These are phyloP conservation scores for Aureobasidium vineae DNA, from an alignment of 2,329 filamentous ascomycete species.

Conservation along the genomic window DNA sequence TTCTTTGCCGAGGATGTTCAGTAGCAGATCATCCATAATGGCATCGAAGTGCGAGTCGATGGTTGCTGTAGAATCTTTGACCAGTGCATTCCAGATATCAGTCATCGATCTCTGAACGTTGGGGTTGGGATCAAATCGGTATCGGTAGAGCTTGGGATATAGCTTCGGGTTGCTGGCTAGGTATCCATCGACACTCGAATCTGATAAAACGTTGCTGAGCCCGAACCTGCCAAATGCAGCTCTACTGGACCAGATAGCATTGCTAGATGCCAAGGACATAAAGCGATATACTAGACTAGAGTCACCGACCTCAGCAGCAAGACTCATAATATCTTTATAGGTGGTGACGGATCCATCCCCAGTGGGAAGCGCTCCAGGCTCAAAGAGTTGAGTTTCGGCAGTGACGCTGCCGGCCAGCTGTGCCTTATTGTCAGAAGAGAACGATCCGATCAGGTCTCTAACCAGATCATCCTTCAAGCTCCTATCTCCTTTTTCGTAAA, in stretches of 20 bases:
- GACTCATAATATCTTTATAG: slow-evolving; percentile 93
- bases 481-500: slow-evolving; percentile 88
- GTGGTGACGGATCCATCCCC: slow-evolving; percentile 90
- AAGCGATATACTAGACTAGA: slow-evolving; percentile 97
- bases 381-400: slow-evolving; percentile 88
- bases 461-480: slow-evolving; percentile 78
- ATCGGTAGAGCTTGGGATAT: slow-evolving; percentile 91
- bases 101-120: slow-evolving; percentile 96
- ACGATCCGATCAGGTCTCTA: slow-evolving; percentile 81
- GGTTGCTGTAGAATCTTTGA: slow-evolving; percentile 76
- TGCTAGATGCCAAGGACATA: slow-evolving; percentile 95
- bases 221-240: slow-evolving; percentile 95
- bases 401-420: slow-evolving; percentile 75
- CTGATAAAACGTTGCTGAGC: slow-evolving; percentile 84
- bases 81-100: slow-evolving; percentile 94
- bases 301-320: slow-evolving; percentile 96
- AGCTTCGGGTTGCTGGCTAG: slow-evolving; percentile 84
- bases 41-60: slow-evolving; percentile 80
- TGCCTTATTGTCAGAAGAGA: slow-evolving; percentile 69
- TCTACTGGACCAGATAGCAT: slow-evolving; percentile 95
- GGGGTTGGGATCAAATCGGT: slow-evolving; percentile 89
- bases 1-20: slow-evolving; percentile 82
- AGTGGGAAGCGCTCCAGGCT: slow-evolving; percentile 83
- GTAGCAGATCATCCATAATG: slow-evolving; percentile 84
- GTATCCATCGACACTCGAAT: slow-evolving; percentile 67